Evolutionary conservation across 148 eudicot species (phyloP), one percentile per base, ranked within the genome.

Genomic region (Rhododendron mucronatum): DNA sequence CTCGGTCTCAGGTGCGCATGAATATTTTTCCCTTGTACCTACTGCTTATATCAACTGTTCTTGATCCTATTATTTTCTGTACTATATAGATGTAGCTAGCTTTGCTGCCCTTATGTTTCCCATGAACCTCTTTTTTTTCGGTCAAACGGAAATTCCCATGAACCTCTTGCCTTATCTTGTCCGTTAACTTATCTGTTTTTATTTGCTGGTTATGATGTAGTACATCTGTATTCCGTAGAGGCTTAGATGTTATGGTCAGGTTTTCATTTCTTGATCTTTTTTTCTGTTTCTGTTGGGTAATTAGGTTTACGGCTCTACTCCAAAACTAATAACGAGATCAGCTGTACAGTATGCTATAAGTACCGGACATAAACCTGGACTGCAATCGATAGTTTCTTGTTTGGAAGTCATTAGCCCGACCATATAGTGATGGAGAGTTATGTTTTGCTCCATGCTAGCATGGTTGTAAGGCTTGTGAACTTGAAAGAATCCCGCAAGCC

Each of bases 1-100:
- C 50, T 84, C 12, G 50, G 55, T 21, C 50, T 84, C 65, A 75
- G 86, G 81, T 84, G 33, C 79, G 63, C 5, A 67, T 28, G 18
- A 45, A 30, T 65, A 71, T 37, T 30, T 39, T 48, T 41, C 41
- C 21, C 15, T 63, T n/a, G 15, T 21, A 18, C 10, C 9, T 59
- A 12, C 35, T n/a, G 45, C 33, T 82, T 37, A 23, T 39, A n/a
- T 39, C 11, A 23, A 63, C 50, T n/a, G 84, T 13, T n/a, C 39
- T 44, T n/a, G 16, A 44, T 41, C 37, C 28, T 63, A 82, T 35
- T 14, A 80, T 53, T 80, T 51, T 13, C 18, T 83, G 78, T 65
- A 12, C 51, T n/a, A 13, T 15, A 6, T 10, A 7, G 57, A 14
- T 53, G 15, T 23, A n/a, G 41, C 23, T 55, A 59, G 26, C n/a